phyloP scores from a whole-genome alignment of 805 yeast genomes.

The Helenozyma baotianmanensis region DNA sequence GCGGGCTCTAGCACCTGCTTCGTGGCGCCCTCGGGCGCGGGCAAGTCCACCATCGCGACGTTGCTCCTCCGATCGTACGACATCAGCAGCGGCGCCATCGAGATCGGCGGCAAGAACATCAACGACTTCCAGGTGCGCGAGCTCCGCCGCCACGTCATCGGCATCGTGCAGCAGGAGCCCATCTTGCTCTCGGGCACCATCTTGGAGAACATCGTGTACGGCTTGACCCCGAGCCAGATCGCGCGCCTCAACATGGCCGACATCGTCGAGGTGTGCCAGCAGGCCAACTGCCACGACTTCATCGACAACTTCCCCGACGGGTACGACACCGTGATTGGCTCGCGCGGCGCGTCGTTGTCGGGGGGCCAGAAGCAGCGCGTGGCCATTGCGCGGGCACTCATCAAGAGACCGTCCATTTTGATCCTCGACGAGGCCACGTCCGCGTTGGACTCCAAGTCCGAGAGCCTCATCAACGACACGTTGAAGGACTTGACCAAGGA shows the following conservation, averaged over 20 bases:
- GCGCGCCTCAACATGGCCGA: slow-evolving; percentile 38
- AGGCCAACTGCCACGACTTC: slow-evolving; percentile 58
- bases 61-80: slow-evolving; percentile 51
- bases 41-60: slow-evolving; percentile 56
- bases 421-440: slow-evolving; percentile 69
- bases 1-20: slow-evolving; percentile 37
- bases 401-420: slow-evolving; percentile 59
- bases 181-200: slow-evolving; percentile 52
- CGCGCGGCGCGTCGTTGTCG: slow-evolving; percentile 54
- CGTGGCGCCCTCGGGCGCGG: slow-evolving; percentile 59
- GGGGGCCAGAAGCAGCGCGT: slow-evolving; percentile 79
- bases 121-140: slow-evolving; percentile 44
- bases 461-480: slow-evolving; percentile 41
- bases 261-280: slow-evolving; percentile 38
- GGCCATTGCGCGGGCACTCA: slow-evolving; percentile 71
- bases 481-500: slow-evolving; percentile 31
- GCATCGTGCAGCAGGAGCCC: slow-evolving; percentile 63
- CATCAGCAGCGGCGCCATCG: slow-evolving; percentile 43
- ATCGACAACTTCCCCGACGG: slow-evolving; percentile 55
- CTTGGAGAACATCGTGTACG: slow-evolving; percentile 52
- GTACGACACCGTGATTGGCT: slow-evolving; percentile 53
- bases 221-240: slow-evolving; percentile 37
- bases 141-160: slow-evolving; percentile 46
- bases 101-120: slow-evolving; percentile 50
- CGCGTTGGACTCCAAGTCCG: slow-evolving; percentile 53